phyloP scores from a whole-genome alignment of 2,329 filamentous ascomycete species.

The Cladophialophora exuberans region DNA sequence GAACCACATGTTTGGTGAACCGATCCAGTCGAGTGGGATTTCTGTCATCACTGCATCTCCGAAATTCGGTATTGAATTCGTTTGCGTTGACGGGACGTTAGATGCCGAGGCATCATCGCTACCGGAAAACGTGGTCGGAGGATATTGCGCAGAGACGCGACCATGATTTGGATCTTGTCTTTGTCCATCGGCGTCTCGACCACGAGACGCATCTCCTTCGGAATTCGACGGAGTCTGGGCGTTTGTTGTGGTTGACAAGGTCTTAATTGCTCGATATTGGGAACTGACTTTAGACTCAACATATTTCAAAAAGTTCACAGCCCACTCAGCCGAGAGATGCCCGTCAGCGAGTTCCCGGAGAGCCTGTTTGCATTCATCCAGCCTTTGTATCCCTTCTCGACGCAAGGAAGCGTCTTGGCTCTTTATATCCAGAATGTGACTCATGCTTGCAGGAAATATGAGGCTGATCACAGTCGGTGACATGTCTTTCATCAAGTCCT shows the following conservation, averaged over 20 bases:
- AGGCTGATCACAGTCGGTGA: constrained; percentile 7
- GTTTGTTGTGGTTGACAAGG: not conserved
- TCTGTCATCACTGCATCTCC: not conserved
- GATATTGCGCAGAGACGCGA: not conserved
- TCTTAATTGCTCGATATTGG: not conserved
- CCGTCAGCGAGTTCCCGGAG: not conserved
- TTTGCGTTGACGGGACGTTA: not conserved
- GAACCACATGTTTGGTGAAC: not conserved
- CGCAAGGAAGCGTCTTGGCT: constrained; percentile 12
- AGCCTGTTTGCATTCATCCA: constrained; percentile 26
- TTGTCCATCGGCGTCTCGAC: not conserved
- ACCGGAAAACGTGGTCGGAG: not conserved
- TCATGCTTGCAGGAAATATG: constrained; percentile 12
- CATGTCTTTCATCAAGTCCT: constrained; percentile 10
- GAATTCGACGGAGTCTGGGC: not conserved
- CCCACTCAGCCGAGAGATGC: not conserved
- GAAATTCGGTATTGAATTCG: not conserved
- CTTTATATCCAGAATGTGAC: constrained; percentile 13
- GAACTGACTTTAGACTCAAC: not conserved
- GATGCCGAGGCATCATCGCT: too few species aligned
- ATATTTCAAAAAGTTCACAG: not conserved
- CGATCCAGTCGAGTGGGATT: not conserved
- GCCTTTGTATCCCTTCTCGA: not conserved
- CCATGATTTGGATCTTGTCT: not conserved
- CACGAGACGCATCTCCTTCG: not conserved